These are phyloP conservation scores for Dimocarpus longan DNA, from an alignment of 345 rosid species.

Conservation along the genomic window DNA sequence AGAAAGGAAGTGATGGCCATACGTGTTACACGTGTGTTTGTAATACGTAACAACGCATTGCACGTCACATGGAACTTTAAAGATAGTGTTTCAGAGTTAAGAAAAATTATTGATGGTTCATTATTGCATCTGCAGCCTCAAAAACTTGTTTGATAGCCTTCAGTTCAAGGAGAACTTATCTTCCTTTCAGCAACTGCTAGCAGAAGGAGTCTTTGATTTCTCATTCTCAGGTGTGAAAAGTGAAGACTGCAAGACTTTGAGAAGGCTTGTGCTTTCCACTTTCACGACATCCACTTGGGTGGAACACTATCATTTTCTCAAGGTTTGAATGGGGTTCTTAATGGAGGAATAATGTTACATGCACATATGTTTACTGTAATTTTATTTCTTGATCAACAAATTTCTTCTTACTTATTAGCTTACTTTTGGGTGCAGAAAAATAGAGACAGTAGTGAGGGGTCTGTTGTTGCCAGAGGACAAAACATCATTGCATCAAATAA, in stretches of 20 bases:
- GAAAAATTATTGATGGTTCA: conserved; percentile 19
- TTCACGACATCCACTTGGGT: conserved; percentile 71
- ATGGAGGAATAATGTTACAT: neutral
- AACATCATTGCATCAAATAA: conserved; percentile 37
- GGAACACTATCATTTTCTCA: conserved; percentile 52
- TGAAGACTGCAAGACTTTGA: conserved; percentile 63
- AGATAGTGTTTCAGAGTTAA: conserved; percentile 10
- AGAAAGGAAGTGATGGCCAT: neutral
- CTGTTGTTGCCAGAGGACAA: conserved; percentile 41
- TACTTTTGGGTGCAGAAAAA: conserved; percentile 49
- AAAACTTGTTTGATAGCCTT: conserved; percentile 74
- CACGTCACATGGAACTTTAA: neutral
- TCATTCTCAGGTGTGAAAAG: conserved; percentile 52
- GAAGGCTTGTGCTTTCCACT: conserved; percentile 60
- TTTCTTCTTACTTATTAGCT: conserved; percentile 22
- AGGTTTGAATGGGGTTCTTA: conserved; percentile 46
- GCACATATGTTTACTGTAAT: conserved; percentile 11
- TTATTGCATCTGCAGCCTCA: conserved; percentile 59
- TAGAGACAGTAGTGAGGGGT: conserved; percentile 35
- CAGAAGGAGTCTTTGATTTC: conserved; percentile 78
- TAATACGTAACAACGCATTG: neutral
- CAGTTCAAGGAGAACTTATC: conserved; percentile 81
- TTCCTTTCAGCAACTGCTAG: conserved; percentile 71
- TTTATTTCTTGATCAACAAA: neutral
- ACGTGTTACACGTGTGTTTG: neutral